Base-by-base conservation (phyloP, 2,329 filamentous ascomycete genomes). In the Colletotrichum shisoi region DNA sequence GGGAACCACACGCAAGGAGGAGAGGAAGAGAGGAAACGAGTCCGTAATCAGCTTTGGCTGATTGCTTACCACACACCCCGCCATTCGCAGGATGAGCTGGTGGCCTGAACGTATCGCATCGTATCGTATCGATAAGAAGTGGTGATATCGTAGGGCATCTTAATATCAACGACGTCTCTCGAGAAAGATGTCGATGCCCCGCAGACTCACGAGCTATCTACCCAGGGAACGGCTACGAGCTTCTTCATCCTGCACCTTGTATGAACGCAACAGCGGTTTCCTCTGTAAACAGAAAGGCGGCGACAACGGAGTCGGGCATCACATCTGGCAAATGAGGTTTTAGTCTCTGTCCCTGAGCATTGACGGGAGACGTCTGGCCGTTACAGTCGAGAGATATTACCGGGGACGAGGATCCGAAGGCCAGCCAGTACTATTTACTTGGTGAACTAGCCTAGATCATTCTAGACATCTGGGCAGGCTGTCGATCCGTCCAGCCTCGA, bases 261-360 rank as follows among this genome's bases (percentile, higher is more conserved):
- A 21, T 39, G 34, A 37, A 49, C 31, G 7, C 7, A 34, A 8
- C 31, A 34, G 31, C 31, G 7, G 42, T 37, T 7, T 6, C 58
- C 74, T 71, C 5, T 17, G 9, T 9, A 1, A 71, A 73, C 68
- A 70, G 58, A 73, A 70, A 70, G 71, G 70, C 68, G 59, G 69
- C 73, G 69, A 67, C 75, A 72, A 76, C 72, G 73, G 75, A 71
- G 69, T 48, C 31, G n/a, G 1, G 27, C 11, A 1, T 3, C 42
- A 31, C 24, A 31, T n/a, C 3, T 24, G 27, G 8, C 11, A 17
- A 34, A 12, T 11, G 15, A 5, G 6, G 2, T 52, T 52, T 17
- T 5, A 17, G 17, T 3, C 27, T 17, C 11, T 17, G 21, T 3
- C 6, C 31, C 51, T 2, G 3, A 7, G 9, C 4, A n/a, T 13